Evolutionary conservation across 495 filamentous ascomycete species (phyloP).

Genomic region (Penicillium salamii): DNA sequence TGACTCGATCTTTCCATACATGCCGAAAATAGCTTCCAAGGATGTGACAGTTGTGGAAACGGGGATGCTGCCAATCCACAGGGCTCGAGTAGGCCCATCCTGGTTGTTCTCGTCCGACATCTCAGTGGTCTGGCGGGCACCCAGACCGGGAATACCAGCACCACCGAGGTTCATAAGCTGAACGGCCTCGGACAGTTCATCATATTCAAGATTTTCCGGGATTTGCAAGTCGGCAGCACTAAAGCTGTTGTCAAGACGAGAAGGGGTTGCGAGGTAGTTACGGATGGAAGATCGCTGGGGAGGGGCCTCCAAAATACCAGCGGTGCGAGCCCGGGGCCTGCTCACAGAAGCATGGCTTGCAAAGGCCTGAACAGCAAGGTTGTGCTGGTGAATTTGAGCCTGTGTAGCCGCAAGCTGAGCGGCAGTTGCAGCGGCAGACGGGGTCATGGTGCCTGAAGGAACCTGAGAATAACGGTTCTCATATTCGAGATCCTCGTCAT

Average conservation of each 20-base stretch:
- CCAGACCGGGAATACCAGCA: constrained; percentile 57
- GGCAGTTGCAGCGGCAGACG: constrained; percentile 65
- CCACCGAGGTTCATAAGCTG: constrained; percentile 72
- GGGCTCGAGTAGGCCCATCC: constrained; percentile 85
- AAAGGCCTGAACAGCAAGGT: constrained; percentile 89
- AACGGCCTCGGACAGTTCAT: constrained; percentile 69
- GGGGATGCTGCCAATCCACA: constrained; percentile 98
- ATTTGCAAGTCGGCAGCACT: constrained; percentile 74
- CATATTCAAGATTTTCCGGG: constrained; percentile 70
- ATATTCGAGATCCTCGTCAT: constrained; percentile 86
- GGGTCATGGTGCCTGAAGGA: constrained; percentile 69
- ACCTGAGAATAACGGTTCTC: constrained; percentile 50
- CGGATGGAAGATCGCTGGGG: constrained; percentile 68
- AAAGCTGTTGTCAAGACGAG: constrained; percentile 80
- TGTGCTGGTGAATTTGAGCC: constrained; percentile 89
- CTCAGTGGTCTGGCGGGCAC: constrained; percentile 38
- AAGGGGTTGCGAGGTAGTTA: constrained; percentile 72
- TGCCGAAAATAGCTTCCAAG: constrained; percentile 85
- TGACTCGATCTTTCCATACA: constrained; percentile 87
- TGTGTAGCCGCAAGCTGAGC: constrained; percentile 77
- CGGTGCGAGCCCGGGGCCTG: constrained; percentile 83
- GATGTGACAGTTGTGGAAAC: constrained; percentile 94
- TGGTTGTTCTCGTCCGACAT: constrained; percentile 68
- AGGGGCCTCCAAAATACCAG: constrained; percentile 85
- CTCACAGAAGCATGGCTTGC: constrained; percentile 76